A percentile compares a stretch with the other conserved stretches of the same genome.
These are phyloP conservation scores for Euphorbia celastroides DNA, from an alignment of 441 rosid genomes.

Conservation along the genomic window DNA sequence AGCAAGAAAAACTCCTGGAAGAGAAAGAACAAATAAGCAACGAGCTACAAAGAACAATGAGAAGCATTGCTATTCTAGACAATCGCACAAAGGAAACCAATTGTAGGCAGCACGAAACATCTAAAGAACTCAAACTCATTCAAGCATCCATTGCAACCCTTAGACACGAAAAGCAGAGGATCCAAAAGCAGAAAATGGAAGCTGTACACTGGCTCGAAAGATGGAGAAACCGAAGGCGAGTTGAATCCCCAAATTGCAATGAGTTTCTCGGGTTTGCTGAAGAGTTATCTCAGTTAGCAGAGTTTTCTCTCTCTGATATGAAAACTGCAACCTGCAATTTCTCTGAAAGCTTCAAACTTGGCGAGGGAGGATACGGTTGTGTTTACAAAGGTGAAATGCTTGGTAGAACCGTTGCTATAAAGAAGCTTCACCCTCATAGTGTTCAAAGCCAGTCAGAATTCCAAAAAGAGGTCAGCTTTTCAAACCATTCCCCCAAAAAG, in stretches of 20 bases:
- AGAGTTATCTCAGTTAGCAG: constrained; percentile 52
- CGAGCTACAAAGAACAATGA: constrained; percentile 50
- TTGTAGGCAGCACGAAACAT: constrained; percentile 39
- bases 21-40: constrained; percentile 40
- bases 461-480: constrained; percentile 52
- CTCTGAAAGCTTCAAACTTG: constrained; percentile 68
- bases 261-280: constrained; percentile 39
- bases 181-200: constrained; percentile 55
- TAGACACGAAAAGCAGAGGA: constrained; percentile 52
- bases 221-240: constrained; percentile 50
- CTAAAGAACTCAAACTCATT: constrained; percentile 41
- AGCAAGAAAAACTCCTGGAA: constrained; percentile 37
- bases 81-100: constrained; percentile 45
- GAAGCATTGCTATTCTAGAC: constrained; percentile 50
- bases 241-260: constrained; percentile 39
- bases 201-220: constrained; percentile 62
- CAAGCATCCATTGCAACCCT: constrained; percentile 49
- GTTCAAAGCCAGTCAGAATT: constrained; percentile 62
- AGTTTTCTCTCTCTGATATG: constrained; percentile 51
- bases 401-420: constrained; percentile 73
- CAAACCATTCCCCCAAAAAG: neutral
- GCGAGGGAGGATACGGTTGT: constrained; percentile 56
- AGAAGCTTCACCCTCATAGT: constrained; percentile 50
- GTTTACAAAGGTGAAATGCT: constrained; percentile 78
- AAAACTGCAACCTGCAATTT: constrained; percentile 66